These are phyloP conservation scores for Fusarium agapanthi DNA, from an alignment of 2,329 filamentous ascomycete species.

Conservation along the genomic window DNA sequence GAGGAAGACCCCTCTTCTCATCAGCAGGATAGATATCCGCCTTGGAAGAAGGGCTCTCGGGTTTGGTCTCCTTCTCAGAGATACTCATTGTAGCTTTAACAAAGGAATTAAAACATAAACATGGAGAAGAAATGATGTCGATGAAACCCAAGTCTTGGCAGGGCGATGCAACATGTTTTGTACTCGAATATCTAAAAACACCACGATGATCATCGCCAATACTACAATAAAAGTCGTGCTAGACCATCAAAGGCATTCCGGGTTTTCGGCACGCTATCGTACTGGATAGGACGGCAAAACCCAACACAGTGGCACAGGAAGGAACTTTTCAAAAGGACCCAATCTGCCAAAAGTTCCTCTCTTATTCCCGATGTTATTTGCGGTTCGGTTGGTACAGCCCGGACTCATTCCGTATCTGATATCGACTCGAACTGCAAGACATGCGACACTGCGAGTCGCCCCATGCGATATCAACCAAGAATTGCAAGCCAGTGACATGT, in stretches of 20 bases:
- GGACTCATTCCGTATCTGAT: slow-evolving; percentile 7
- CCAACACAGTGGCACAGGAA: neutral
- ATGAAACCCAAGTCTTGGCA: neutral
- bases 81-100: neutral
- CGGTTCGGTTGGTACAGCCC: neutral
- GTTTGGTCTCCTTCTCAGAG: neutral
- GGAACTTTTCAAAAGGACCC: slow-evolving; percentile 11
- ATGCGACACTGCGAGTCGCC: neutral
- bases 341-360: slow-evolving; percentile 13
- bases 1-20: slow-evolving; percentile 7
- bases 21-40: slow-evolving; percentile 2
- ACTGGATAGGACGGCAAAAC: slow-evolving; percentile 5
- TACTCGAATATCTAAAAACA: neutral
- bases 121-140: neutral
- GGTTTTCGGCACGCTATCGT: slow-evolving; percentile 17
- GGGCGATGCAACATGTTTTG: neutral
- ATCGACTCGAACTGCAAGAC: neutral
- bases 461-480: neutral
- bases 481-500: slow-evolving; percentile 12
- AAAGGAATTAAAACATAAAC: neutral
- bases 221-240: neutral
- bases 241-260: neutral
- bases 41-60: neutral
- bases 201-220: neutral
- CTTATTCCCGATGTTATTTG: slow-evolving; percentile 7